Conservation (phyloP, 2,329 filamentous ascomycete species). For the Phyllosticta citrichinensis region DNA sequence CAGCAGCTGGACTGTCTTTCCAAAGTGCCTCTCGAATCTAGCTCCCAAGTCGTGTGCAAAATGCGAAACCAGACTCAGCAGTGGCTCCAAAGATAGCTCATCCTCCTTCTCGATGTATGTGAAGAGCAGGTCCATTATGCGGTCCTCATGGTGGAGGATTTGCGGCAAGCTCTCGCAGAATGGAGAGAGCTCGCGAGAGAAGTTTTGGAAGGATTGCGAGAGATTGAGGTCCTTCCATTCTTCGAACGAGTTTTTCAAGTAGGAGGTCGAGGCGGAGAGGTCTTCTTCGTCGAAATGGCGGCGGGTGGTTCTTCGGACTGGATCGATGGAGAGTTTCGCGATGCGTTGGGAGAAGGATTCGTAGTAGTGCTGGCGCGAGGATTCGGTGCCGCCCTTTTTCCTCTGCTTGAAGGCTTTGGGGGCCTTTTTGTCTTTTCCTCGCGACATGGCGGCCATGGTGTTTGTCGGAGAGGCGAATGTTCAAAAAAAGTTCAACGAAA, state of each 20-base stretch:
- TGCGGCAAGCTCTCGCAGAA: constrained; percentile 85
- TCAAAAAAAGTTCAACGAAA: constrained; percentile 6
- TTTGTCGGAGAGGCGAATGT: not conserved
- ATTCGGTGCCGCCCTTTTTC: constrained; percentile 58
- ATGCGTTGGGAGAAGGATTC: constrained; percentile 87
- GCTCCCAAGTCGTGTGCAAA: constrained; percentile 89
- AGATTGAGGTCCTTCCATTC: constrained; percentile 91
- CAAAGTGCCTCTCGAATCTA: constrained; percentile 82
- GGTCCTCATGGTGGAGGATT: constrained; percentile 80
- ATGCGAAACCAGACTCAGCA: constrained; percentile 79
- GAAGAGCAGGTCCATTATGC: constrained; percentile 69
- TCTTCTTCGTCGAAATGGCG: constrained; percentile 75
- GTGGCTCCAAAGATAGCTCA: constrained; percentile 69
- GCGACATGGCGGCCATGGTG: constrained; percentile 35
- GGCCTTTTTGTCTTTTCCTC: constrained; percentile 24
- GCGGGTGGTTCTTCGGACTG: constrained; percentile 77
- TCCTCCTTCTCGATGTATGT: constrained; percentile 70
- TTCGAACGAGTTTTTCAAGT: constrained; percentile 71
- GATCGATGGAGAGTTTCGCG: constrained; percentile 85
- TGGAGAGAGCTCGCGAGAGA: constrained; percentile 63
- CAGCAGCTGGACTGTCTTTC: constrained; percentile 62
- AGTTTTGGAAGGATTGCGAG: constrained; percentile 67
- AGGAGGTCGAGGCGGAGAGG: constrained; percentile 67
- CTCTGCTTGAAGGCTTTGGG: constrained; percentile 55
- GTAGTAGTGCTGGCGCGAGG: constrained; percentile 79